Evolutionary conservation across 495 filamentous ascomycete species (phyloP).

Genomic region (Daldinia vernicosa): DNA sequence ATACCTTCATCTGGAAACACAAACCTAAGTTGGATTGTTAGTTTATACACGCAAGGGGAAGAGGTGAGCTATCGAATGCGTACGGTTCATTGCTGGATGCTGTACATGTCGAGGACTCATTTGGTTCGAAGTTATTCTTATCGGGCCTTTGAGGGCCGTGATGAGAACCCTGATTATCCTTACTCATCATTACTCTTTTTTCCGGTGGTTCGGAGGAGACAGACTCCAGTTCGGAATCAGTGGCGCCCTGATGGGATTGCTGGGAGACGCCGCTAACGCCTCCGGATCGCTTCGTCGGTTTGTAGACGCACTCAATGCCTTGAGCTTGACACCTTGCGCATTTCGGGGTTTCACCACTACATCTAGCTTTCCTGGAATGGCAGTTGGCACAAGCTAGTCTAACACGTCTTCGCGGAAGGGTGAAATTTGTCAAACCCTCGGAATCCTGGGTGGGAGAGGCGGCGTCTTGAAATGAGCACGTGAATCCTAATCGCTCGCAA

Average conservation of each 20-base stretch:
- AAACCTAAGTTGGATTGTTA: constrained; percentile 41
- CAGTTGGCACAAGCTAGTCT: constrained; percentile 60
- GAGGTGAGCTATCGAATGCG: constrained; percentile 11
- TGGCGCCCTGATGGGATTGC: constrained; percentile 37
- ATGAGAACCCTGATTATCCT: constrained; percentile 44
- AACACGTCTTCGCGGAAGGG: constrained; percentile 57
- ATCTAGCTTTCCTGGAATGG: constrained; percentile 59
- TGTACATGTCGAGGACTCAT: constrained; percentile 20
- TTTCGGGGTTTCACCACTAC: constrained; percentile 57
- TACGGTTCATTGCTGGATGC: constrained; percentile 41
- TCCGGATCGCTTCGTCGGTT: constrained; percentile 55
- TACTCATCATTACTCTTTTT: constrained; percentile 44
- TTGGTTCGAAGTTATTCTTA: constrained; percentile 24
- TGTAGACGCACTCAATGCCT: constrained; percentile 60
- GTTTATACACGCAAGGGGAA: constrained; percentile 14
- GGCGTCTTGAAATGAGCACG: constrained; percentile 58
- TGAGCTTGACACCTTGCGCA: constrained; percentile 59
- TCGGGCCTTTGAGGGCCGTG: constrained; percentile 36
- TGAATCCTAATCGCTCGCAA: constrained; percentile 60
- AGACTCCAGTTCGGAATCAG: constrained; percentile 46
- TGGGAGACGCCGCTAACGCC: constrained; percentile 27
- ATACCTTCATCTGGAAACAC: constrained; percentile 52
- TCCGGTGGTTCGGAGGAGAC: constrained; percentile 47
- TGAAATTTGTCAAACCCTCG: constrained; percentile 46
- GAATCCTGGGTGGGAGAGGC: constrained; percentile 43